These are phyloP conservation scores for Barnettozyma populi DNA, from an alignment of 805 yeast species.

Conservation along the genomic window DNA sequence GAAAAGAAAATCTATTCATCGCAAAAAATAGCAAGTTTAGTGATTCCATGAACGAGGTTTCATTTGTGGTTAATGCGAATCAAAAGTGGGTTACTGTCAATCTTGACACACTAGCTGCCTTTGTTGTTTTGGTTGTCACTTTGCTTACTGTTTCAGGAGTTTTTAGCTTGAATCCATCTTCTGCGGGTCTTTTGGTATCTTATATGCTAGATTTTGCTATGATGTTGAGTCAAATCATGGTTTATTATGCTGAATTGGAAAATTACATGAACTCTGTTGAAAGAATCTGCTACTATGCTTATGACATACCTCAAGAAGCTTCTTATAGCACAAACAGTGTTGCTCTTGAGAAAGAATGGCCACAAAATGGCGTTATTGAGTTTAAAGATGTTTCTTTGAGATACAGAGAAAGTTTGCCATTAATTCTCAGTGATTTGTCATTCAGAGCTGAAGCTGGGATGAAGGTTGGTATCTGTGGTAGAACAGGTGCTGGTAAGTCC, in stretches of 20 bases:
- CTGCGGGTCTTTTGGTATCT: slow-evolving; percentile 63
- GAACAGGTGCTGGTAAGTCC: slow-evolving; percentile 65
- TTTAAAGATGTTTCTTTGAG: slow-evolving; percentile 44
- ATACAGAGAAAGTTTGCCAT: slow-evolving; percentile 48
- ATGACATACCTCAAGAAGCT: slow-evolving; percentile 61
- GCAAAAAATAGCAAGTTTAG: slow-evolving; percentile 38
- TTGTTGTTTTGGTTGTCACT: slow-evolving; percentile 46
- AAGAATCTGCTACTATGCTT: slow-evolving; percentile 62
- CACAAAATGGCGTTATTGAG: slow-evolving; percentile 27
- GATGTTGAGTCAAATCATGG: slow-evolving; percentile 49
- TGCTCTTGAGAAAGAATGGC: slow-evolving; percentile 25
- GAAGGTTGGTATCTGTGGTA: slow-evolving; percentile 58
- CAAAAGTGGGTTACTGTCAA: slow-evolving; percentile 68
- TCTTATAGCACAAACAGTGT: slow-evolving; percentile 33
- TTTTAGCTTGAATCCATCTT: slow-evolving; percentile 51
- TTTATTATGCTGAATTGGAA: slow-evolving; percentile 58
- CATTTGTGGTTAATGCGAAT: slow-evolving; percentile 49
- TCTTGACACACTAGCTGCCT: slow-evolving; percentile 45
- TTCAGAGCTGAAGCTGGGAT: slow-evolving; percentile 45
- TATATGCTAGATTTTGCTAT: slow-evolving; percentile 50
- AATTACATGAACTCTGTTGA: slow-evolving; percentile 67
- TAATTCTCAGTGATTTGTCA: slow-evolving; percentile 41
- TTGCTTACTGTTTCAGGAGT: slow-evolving; percentile 53
- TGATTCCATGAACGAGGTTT: slow-evolving; percentile 63
- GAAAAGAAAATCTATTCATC: slow-evolving; percentile 38